Evolutionary conservation across 1,284 basidiomycete species (phyloP), one percentile per base, ranked within the genome.

Genomic region (Xerocomus amazonicus): DNA sequence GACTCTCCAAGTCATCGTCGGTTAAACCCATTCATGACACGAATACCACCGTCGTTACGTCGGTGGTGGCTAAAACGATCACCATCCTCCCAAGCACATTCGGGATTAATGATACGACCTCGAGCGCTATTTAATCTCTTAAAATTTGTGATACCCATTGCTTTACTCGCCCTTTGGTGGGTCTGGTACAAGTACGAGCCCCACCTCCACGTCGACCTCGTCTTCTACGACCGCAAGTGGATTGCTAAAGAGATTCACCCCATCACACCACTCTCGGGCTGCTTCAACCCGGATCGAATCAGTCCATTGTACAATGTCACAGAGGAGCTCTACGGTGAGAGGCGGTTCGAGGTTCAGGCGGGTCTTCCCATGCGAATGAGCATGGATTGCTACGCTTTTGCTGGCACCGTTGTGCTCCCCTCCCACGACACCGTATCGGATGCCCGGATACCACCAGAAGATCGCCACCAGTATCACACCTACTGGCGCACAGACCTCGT

Each of bases 401-500:
- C 92, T 1, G 83, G 84, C 9, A 91, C 90, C 6, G 76, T 94
- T 32, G 75, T 74, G 54, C 52, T 56, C 17, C 59, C 67, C 28
- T 52, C 53, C 5, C 43, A 52, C 10, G 43, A 52, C 43, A 5
- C 37, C 34, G 40, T 36, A 34, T n/a, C 59, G 45, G 48, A 50
- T 16, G 6, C 49, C 6, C 55, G 60, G 42, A 55, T 74, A 10
- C 56, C 65, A 9, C 62, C 71, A 14, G 72, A 78, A 42, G 69
- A 79, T 50, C 74, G 78, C 14, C 77, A 79, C 4, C 78, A 81
- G 47, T 94, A 82, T 65, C 93, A 97, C 69, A 88, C 91, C 1
- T 96, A 95, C 65, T 96, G 93, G 92, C 79, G 92, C 10, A 78
- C 78, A 33, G 93, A 97, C 70, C 80, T 97, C 35, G 80, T 80